Percentiles rank a stretch among this genome's conserved stretches.
phyloP scores from a whole-genome alignment of 1,139 yeast species.

The Yamadazyma oceani region DNA sequence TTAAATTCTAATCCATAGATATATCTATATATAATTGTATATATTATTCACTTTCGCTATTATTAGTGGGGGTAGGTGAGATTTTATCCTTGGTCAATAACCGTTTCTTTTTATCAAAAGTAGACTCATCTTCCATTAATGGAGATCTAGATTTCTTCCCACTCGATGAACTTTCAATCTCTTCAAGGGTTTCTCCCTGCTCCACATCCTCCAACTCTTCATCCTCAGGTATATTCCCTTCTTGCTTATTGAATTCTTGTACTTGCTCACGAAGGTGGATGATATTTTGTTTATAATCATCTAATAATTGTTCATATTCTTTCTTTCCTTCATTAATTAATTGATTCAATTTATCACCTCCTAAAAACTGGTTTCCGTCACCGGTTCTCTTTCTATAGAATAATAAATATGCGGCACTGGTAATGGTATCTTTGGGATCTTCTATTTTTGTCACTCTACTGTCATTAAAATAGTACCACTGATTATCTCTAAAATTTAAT shows the following conservation, averaged over 20 bases:
- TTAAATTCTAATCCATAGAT: background rate
- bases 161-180: constrained; percentile 16
- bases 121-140: constrained; percentile 11
- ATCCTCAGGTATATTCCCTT: constrained; percentile 17
- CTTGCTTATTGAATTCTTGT: constrained; percentile 14
- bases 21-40: background rate
- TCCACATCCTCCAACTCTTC: constrained; percentile 17
- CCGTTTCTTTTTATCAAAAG: constrained; percentile 12
- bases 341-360: constrained; percentile 32
- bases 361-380: constrained; percentile 26
- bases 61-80: background rate
- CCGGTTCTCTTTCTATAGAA: constrained; percentile 68
- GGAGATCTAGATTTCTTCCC: constrained; percentile 24
- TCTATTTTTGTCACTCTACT: constrained; percentile 64
- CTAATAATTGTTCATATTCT: constrained; percentile 17
- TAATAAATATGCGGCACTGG: constrained; percentile 83
- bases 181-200: constrained; percentile 16
- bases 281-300: constrained; percentile 14
- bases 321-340: constrained; percentile 26
- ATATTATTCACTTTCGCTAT: constrained; percentile 1
- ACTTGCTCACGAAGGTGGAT: constrained; percentile 18
- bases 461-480: constrained; percentile 93
- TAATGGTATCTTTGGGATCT: constrained; percentile 62
- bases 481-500: constrained; percentile 69
- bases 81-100: constrained; percentile 13